Conservation (phyloP, 2,329 filamentous ascomycete species). For the Aureobasidium uvarum region DNA sequence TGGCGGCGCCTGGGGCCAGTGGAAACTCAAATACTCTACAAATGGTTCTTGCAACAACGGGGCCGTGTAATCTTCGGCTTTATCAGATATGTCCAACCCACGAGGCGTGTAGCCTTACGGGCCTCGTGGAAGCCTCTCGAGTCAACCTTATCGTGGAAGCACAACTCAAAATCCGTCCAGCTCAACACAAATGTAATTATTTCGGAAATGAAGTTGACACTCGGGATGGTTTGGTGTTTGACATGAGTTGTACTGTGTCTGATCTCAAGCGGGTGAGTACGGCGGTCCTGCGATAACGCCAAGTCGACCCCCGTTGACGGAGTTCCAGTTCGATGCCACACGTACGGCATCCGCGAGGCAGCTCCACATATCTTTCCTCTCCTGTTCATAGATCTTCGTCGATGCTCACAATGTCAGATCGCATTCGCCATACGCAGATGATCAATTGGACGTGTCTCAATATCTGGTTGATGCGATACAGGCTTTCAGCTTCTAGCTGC, state of each 20-base stretch:
- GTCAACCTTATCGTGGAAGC: background rate
- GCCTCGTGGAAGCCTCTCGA: slow-evolving; percentile 16
- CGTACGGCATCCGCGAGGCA: background rate
- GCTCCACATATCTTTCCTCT: background rate
- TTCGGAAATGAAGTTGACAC: background rate
- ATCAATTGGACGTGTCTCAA: background rate
- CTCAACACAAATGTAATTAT: no score
- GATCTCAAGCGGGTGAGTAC: background rate
- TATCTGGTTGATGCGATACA: background rate
- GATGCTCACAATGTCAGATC: background rate
- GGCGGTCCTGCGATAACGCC: background rate
- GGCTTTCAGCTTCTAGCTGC: background rate
- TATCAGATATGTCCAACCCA: background rate
- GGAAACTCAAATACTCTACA: slow-evolving; percentile 9
- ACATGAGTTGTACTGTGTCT: background rate
- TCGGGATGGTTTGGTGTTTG: background rate
- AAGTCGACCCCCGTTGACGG: background rate
- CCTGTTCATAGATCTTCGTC: background rate
- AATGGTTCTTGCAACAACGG: background rate
- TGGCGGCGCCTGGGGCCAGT: background rate
- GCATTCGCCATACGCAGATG: background rate
- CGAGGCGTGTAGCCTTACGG: background rate
- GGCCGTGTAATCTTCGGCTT: background rate
- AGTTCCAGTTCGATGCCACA: background rate
- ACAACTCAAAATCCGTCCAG: background rate